phyloP scores from a whole-genome alignment of 352 stramenopile species.

The Pythium utonaiense region DNA sequence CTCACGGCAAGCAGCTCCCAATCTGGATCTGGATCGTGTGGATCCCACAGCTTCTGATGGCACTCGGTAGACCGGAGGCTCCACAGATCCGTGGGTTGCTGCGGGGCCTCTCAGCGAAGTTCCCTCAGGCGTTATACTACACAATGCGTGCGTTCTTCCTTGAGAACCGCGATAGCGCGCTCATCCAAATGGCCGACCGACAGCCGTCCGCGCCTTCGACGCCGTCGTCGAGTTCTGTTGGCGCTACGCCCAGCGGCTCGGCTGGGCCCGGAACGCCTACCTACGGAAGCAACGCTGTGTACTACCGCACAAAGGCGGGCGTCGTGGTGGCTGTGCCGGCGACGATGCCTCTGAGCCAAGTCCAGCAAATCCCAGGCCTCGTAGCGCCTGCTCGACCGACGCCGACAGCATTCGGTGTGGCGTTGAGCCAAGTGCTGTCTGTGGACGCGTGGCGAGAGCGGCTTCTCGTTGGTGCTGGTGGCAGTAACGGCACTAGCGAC shows the following conservation, averaged over 20 bases:
- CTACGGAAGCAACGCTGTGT: conserved; percentile 32
- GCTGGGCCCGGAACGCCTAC: conserved; percentile 21
- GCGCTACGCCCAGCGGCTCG: conserved; percentile 5
- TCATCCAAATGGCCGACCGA: conserved; percentile 28
- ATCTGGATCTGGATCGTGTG: conserved; percentile 99
- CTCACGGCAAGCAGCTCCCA: conserved; percentile 91
- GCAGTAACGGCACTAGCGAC: not conserved
- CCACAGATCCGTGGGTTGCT: conserved; percentile 76
- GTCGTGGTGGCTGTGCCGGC: conserved; percentile 73
- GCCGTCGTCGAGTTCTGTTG: conserved; percentile 14
- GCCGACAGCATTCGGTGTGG: conserved; percentile 66
- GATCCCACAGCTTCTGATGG: conserved; percentile 97
- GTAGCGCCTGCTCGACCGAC: conserved; percentile 59
- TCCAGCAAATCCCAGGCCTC: conserved; percentile 73
- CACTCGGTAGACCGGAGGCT: conserved; percentile 91
- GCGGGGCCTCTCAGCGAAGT: conserved; percentile 87
- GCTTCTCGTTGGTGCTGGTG: conserved; percentile 6
- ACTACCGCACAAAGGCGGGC: conserved; percentile 80
- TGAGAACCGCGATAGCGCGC: conserved; percentile 92
- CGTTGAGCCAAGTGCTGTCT: conserved; percentile 54
- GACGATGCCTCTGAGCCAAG: conserved; percentile 46
- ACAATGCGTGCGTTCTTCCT: conserved; percentile 97
- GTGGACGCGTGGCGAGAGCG: conserved; percentile 65
- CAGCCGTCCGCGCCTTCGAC: conserved; percentile 18
- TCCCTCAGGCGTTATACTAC: conserved; percentile 98